Percentiles rank a stretch among this genome's conserved stretches.
Conservation (phyloP, 75 land plant species). For the Chamaecyparis obtusa region DNA sequence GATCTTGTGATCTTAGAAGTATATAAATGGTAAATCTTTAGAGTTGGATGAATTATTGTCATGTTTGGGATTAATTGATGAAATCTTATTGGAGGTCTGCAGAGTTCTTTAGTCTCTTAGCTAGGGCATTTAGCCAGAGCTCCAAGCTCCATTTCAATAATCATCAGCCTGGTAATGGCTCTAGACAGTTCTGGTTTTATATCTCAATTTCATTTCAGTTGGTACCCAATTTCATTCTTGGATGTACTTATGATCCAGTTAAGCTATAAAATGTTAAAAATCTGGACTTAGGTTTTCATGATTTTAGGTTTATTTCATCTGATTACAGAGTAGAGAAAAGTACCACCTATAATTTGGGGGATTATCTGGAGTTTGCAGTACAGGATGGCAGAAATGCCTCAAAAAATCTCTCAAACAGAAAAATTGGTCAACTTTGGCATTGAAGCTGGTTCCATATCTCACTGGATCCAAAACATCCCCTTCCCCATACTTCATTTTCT, state of each 20-base stretch:
- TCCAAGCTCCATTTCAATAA: no score
- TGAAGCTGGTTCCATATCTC: conserved; percentile 80
- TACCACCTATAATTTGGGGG: conserved; percentile 57
- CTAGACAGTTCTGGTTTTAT: background rate
- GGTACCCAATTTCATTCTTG: no score
- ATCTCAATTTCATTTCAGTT: no score
- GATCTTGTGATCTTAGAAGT: no score
- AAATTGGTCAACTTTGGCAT: conserved; percentile 42
- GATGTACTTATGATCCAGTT: no score
- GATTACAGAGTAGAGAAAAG: background rate
- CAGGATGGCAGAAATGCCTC: conserved; percentile 77
- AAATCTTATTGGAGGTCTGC: background rate
- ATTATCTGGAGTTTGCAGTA: conserved; percentile 49
- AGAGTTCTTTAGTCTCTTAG: no score
- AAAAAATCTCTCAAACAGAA: conserved; percentile 83
- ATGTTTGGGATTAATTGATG: background rate
- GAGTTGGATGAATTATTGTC: no score
- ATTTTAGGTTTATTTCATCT: background rate
- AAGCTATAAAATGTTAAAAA: background rate
- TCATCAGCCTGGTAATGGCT: background rate
- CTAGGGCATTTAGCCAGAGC: no score
- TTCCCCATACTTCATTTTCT: conserved; percentile 66
- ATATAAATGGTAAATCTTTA: no score
- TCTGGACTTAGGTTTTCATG: no score
- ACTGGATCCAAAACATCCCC: conserved; percentile 63